Conservation (phyloP, 1,284 basidiomycete species). For the Fistulina hepatica region DNA sequence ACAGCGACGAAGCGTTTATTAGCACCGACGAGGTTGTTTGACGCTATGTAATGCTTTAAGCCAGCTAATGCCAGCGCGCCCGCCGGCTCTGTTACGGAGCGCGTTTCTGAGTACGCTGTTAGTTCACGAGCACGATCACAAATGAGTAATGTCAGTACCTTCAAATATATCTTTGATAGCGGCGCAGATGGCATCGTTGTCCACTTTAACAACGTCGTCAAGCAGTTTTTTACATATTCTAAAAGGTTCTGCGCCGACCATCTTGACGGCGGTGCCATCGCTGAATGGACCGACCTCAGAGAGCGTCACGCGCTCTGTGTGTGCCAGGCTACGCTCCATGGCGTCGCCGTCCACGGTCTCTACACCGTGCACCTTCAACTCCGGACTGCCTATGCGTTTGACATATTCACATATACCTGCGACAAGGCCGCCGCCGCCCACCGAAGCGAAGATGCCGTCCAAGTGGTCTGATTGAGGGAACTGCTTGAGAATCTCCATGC, state of each 20-base stretch:
- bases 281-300: conserved; percentile 93
- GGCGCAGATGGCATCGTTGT: conserved; percentile 96
- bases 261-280: conserved; percentile 98
- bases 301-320: conserved; percentile 74
- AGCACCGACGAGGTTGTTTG: conserved; percentile 73
- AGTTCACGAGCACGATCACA: conserved; percentile 5
- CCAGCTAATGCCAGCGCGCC: conserved; percentile 94
- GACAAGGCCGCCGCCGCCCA: conserved; percentile 91
- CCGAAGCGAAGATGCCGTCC: conserved; percentile 81
- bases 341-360: conserved; percentile 96
- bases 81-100: conserved; percentile 91
- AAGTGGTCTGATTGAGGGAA: conserved; percentile 62
- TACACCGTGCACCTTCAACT: conserved; percentile 80
- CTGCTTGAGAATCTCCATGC: conserved; percentile 90
- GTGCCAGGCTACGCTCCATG: conserved; percentile 71
- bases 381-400: conserved; percentile 85
- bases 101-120: conserved; percentile 57
- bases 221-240: conserved; percentile 79
- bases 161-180: conserved; percentile 99
- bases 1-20: conserved; percentile 87
- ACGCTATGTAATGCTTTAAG: conserved; percentile 78
- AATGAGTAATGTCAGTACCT: conserved; percentile 38
- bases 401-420: conserved; percentile 89
- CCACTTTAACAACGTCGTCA: conserved; percentile 80
- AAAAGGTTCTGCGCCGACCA: conserved; percentile 93